Evolutionary conservation across 2,329 filamentous ascomycete genomes (phyloP).

Genomic region (Trichophyton verrucosum): DNA sequence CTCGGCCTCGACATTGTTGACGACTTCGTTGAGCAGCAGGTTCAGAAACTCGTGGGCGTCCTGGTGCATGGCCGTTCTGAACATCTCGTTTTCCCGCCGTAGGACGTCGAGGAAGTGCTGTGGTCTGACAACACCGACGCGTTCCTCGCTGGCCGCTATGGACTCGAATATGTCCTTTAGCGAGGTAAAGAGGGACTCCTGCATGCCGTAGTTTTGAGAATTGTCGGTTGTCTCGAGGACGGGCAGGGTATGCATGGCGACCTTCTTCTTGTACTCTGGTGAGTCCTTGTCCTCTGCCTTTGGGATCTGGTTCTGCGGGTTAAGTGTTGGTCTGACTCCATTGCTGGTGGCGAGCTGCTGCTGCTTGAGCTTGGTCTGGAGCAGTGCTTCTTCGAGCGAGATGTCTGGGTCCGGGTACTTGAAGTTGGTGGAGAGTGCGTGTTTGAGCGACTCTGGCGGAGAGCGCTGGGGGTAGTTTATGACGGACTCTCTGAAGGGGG

Average conservation of each 20-base stretch:
- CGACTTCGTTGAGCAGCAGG: conserved; percentile 86
- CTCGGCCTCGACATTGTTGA: conserved; percentile 84
- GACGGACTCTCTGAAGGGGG: conserved; percentile 84
- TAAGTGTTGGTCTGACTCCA: conserved; percentile 17
- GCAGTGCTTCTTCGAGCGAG: conserved; percentile 40
- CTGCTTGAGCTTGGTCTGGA: conserved; percentile 28
- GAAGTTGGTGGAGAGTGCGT: conserved; percentile 32
- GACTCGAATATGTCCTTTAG: conserved; percentile 94
- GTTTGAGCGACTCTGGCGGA: conserved; percentile 56
- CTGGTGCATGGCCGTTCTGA: conserved; percentile 92
- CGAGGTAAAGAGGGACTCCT: conserved; percentile 86
- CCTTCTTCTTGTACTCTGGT: conserved; percentile 95
- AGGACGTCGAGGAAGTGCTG: conserved; percentile 89
- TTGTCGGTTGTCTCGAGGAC: conserved; percentile 80
- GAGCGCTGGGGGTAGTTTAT: conserved; percentile 74
- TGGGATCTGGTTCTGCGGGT: conserved; percentile 43
- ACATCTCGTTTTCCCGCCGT: conserved; percentile 92
- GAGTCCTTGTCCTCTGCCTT: conserved; percentile 91
- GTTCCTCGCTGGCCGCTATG: conserved; percentile 64
- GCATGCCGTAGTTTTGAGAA: conserved; percentile 71
- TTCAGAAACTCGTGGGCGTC: conserved; percentile 97
- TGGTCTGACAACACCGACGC: conserved; percentile 83
- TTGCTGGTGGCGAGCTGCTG: conserved; percentile 25
- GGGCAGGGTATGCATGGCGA: conserved; percentile 76
- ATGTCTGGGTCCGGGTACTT: conserved; percentile 51